phyloP scores from a whole-genome alignment of 2,329 filamentous ascomycete species.

The Thelonectria olida region DNA sequence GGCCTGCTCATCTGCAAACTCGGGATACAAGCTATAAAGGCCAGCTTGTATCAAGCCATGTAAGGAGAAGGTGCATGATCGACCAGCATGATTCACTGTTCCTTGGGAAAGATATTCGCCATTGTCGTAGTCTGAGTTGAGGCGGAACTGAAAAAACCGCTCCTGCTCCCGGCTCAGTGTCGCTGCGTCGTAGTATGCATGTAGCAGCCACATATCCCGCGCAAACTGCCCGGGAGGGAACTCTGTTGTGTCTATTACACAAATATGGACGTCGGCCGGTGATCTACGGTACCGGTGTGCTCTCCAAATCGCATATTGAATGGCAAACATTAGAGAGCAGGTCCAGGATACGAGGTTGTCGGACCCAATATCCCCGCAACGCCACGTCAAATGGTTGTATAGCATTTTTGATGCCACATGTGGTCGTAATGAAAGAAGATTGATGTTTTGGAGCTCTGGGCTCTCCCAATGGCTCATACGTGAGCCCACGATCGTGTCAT shows the following conservation, averaged over 20 bases:
- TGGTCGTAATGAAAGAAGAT: not conserved
- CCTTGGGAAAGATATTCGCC: slow-evolving; percentile 11
- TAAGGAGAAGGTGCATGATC: not conserved
- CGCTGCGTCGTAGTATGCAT: not conserved
- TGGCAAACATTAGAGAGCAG: slow-evolving; percentile 4
- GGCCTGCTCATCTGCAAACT: not conserved
- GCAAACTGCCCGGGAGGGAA: slow-evolving; percentile 6
- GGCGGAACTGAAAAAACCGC: slow-evolving; percentile 3
- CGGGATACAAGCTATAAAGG: not conserved
- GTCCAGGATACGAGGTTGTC: slow-evolving; percentile 11
- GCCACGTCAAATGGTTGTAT: not conserved
- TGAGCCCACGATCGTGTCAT: not conserved
- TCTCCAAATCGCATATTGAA: slow-evolving; percentile 8
- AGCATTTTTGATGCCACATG: not conserved
- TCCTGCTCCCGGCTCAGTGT: not conserved
- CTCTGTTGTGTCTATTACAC: not conserved
- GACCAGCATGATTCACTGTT: not conserved
- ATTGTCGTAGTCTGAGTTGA: not conserved
- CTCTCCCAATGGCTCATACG: not conserved
- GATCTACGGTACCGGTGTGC: not conserved
- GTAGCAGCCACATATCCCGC: not conserved
- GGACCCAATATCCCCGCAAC: not conserved
- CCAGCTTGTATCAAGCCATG: not conserved
- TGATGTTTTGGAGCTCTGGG: not conserved
- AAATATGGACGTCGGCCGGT: not conserved